Evolutionary conservation across 352 stramenopile species (phyloP), one percentile per base, ranked within the genome.

Genomic region (Pythium rishiriense): DNA sequence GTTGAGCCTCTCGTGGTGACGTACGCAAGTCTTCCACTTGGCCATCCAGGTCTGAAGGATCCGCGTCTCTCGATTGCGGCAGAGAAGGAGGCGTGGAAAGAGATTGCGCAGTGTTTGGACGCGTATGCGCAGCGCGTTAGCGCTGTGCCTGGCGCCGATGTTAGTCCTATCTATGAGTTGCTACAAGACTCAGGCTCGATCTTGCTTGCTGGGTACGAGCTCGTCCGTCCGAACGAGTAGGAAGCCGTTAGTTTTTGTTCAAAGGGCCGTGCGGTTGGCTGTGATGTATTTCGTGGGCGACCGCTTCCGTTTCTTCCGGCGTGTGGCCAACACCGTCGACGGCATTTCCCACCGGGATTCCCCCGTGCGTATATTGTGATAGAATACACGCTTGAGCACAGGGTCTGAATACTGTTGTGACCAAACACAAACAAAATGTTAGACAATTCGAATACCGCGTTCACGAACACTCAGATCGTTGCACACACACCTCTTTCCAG

Each of bases 31-130:
- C 28, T 93, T 2, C 84, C 84, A 9, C 76, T 94, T 6, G 83
- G 83, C 5, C 81, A 90, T 47, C 79, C 81, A 6, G 88, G 74
- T 41, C 63, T 91, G 53, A 92, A 88, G 58, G 69, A 91, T 50
- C 58, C 60, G 15, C 73, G 72, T 19, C 64, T 88, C 7, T 54
- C 75, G 24, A 51, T 93, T 29, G 49, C 66, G 45, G 79, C 78
- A 3, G 87, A 96, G 72, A 81, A 91, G 42, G 78, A 83, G 29
- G 84, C 81, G 19, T 96, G 87, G 87, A 91, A 91, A 66, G 83
- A 93, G 73, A 67, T 96, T 24, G 35, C 47, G n/a, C 76, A 82
- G 50, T 91, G 81, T 26, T 69, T 96, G 33, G 87, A 96, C 57
- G 77, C 84, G 5, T 96, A 94, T 62, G 85, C 78, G 4, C 82